Conservation (phyloP, 768 basidiomycete genomes). For the Lentinus tigrinus region DNA sequence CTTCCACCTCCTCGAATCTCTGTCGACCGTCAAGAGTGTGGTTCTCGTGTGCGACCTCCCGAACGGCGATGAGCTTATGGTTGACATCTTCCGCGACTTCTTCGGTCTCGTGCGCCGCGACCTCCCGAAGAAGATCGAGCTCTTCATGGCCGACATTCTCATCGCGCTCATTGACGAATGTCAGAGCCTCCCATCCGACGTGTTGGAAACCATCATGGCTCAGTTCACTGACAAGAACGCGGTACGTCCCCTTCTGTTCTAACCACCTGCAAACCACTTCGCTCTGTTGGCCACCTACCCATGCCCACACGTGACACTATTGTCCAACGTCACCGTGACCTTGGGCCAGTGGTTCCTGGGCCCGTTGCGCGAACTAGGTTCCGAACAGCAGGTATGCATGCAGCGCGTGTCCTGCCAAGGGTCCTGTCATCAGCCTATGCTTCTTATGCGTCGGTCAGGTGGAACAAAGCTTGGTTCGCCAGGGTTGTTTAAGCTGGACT, state of each 20-base stretch:
- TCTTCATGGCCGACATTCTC: slow-evolving; percentile 87
- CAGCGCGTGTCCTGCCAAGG: too few relatives aligned
- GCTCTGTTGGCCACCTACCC: not conserved
- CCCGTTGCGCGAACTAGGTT: too few relatives aligned
- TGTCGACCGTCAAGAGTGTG: slow-evolving; percentile 93
- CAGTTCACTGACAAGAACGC: slow-evolving; percentile 83
- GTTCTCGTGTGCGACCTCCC: slow-evolving; percentile 92
- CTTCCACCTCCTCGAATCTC: slow-evolving; percentile 89
- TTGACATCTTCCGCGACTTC: slow-evolving; percentile 79
- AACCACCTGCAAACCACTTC: not conserved
- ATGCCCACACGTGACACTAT: not conserved
- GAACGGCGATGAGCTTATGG: slow-evolving; percentile 79
- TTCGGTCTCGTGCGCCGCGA: slow-evolving; percentile 78
- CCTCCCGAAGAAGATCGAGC: slow-evolving; percentile 77
- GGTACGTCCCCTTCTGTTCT: slow-evolving; percentile 39
- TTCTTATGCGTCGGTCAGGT: too few relatives aligned
- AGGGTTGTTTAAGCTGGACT: too few relatives aligned
- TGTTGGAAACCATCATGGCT: slow-evolving; percentile 77
- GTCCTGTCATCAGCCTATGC: too few relatives aligned
- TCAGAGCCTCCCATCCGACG: slow-evolving; percentile 69
- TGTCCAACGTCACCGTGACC: too few relatives aligned
- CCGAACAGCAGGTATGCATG: too few relatives aligned
- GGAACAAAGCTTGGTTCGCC: too few relatives aligned
- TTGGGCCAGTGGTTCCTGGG: too few relatives aligned
- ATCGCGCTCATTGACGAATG: slow-evolving; percentile 88